Evolutionary conservation across 2,329 filamentous ascomycete species (phyloP).

Genomic region (Exophiala lecanii-corni): DNA sequence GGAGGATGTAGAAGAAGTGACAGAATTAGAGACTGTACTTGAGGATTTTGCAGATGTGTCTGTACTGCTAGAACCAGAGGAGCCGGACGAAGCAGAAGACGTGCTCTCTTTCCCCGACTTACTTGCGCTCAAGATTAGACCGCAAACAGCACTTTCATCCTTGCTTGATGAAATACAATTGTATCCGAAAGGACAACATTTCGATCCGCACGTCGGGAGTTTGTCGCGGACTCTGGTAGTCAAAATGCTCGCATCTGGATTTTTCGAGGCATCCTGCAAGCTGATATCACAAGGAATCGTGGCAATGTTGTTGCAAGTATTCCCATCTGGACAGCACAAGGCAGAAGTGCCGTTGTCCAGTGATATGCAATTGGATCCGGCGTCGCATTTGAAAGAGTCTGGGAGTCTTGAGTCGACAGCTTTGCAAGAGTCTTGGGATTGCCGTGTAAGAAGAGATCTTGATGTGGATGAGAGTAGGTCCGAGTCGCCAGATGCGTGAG

Average conservation of each 20-base stretch:
- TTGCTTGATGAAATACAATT: slow-evolving; percentile 31
- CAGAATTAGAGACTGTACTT: slow-evolving; percentile 7
- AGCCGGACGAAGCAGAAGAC: slow-evolving; percentile 23
- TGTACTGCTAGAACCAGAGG: slow-evolving; percentile 13
- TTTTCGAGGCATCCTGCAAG: slow-evolving; percentile 37
- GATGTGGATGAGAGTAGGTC: background rate
- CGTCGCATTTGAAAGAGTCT: slow-evolving; percentile 41
- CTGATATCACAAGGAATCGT: slow-evolving; percentile 41
- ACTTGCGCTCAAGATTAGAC: slow-evolving; percentile 19
- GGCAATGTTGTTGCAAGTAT: slow-evolving; percentile 38
- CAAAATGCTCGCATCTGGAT: slow-evolving; percentile 37
- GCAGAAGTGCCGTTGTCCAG: slow-evolving; percentile 39
- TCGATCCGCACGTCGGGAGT: slow-evolving; percentile 38
- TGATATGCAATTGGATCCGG: slow-evolving; percentile 37
- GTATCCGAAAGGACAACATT: slow-evolving; percentile 47
- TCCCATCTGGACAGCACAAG: slow-evolving; percentile 44
- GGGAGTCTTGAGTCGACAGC: slow-evolving; percentile 38
- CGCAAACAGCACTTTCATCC: slow-evolving; percentile 11
- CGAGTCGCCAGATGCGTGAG: slow-evolving; percentile 8
- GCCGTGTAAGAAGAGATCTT: slow-evolving; percentile 8
- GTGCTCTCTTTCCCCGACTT: slow-evolving; percentile 23
- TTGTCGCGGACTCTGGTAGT: slow-evolving; percentile 38
- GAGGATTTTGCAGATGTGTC: slow-evolving; percentile 15
- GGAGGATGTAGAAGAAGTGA: slow-evolving; percentile 17
- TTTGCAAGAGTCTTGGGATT: slow-evolving; percentile 23